These are phyloP conservation scores for Russula vinacea DNA, from an alignment of 768 basidiomycete species.

Conservation along the genomic window DNA sequence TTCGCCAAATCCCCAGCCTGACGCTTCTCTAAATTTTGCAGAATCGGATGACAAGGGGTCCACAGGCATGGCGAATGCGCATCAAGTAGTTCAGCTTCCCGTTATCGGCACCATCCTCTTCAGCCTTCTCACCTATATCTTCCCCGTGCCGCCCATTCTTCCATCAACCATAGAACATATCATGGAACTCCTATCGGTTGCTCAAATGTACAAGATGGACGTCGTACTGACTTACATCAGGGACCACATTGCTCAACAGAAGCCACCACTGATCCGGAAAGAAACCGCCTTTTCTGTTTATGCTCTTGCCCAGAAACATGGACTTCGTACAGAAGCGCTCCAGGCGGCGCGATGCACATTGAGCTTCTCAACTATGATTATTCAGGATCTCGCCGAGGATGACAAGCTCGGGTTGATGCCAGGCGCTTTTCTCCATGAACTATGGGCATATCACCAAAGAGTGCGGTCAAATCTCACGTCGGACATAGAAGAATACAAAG, in stretches of 20 bases:
- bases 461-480: background rate
- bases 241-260: background rate
- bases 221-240: background rate
- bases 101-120: too few species aligned
- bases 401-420: conserved; percentile 6
- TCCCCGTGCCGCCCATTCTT: too few species aligned
- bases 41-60: too few species aligned
- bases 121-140: too few species aligned
- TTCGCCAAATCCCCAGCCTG: too few species aligned
- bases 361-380: background rate
- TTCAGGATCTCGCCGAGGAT: background rate
- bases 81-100: too few species aligned
- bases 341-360: conserved; percentile 8
- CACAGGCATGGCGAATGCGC: too few species aligned
- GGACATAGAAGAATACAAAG: background rate
- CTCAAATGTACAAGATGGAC: too few species aligned
- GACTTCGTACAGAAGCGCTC: conserved; percentile 11
- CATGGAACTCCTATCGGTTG: too few species aligned
- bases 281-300: conserved; percentile 2
- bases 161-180: too few species aligned
- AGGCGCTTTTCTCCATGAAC: background rate
- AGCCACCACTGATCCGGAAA: background rate
- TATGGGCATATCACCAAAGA: conserved; percentile 8
- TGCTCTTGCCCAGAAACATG: conserved; percentile 5
- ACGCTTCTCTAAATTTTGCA: too few species aligned